Evolutionary conservation across 2,329 filamentous ascomycete genomes (phyloP).

Genomic region (Exophiala spinifera): DNA sequence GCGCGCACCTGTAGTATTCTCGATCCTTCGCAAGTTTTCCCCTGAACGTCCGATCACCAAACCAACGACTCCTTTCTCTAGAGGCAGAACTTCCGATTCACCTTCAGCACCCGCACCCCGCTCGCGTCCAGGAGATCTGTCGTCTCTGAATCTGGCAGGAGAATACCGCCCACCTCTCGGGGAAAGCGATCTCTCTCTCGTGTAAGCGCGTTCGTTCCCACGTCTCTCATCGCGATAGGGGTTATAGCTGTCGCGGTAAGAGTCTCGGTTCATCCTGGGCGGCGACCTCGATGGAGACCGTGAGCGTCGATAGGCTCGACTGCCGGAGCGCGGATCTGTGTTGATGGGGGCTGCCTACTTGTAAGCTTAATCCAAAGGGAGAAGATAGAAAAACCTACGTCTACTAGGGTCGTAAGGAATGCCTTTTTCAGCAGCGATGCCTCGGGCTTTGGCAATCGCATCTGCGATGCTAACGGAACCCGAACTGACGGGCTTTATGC

Average conservation of each 20-base stretch:
- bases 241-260: slow-evolving; percentile 72
- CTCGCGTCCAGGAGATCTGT: slow-evolving; percentile 55
- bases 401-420: slow-evolving; percentile 49
- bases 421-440: slow-evolving; percentile 76
- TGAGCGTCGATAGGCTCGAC: slow-evolving; percentile 59
- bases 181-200: slow-evolving; percentile 71
- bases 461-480: slow-evolving; percentile 81
- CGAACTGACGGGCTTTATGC: slow-evolving; percentile 73
- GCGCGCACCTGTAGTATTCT: slow-evolving; percentile 74
- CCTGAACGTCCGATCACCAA: slow-evolving; percentile 88
- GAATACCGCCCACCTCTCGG: slow-evolving; percentile 55
- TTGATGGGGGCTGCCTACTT: slow-evolving; percentile 19
- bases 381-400: slow-evolving; percentile 24
- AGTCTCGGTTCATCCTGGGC: slow-evolving; percentile 63
- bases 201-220: slow-evolving; percentile 54
- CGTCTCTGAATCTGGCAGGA: slow-evolving; percentile 37
- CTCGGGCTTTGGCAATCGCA: slow-evolving; percentile 79
- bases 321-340: slow-evolving; percentile 29
- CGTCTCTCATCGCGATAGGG: slow-evolving; percentile 84
- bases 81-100: slow-evolving; percentile 75
- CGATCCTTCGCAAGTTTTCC: slow-evolving; percentile 82
- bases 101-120: slow-evolving; percentile 54
- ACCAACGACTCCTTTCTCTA: slow-evolving; percentile 82
- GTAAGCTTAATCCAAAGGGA: neutral
- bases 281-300: slow-evolving; percentile 69